These are phyloP conservation scores for Kodamaea alishanica DNA, from an alignment of 1,139 yeast genomes.

Conservation along the genomic window DNA sequence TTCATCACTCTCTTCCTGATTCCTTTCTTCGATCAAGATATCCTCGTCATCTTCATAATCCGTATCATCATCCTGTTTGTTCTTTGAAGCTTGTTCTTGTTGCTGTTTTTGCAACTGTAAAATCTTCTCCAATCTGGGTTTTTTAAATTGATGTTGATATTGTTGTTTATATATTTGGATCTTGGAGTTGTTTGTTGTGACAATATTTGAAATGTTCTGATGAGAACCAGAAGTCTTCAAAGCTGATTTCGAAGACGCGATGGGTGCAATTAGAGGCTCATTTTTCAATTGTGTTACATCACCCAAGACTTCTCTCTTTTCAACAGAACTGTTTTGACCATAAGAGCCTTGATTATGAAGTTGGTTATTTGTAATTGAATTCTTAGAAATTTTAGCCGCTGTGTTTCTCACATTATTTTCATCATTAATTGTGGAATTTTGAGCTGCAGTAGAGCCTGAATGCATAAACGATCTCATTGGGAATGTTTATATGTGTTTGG, in stretches of 20 bases:
- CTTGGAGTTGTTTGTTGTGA: conserved; percentile 14
- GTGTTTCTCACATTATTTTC: background rate
- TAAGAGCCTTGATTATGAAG: background rate
- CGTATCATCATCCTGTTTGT: conserved; percentile 9
- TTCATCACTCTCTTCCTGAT: conserved; percentile 11
- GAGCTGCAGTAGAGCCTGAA: background rate
- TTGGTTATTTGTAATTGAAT: background rate
- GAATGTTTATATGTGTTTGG: no score
- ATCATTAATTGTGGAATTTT: conserved; percentile 1
- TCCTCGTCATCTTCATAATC: conserved; percentile 8
- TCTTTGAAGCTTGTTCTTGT: conserved; percentile 3
- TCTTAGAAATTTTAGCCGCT: no score
- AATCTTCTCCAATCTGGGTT: conserved; percentile 21
- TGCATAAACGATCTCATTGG: no score
- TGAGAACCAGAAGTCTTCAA: conserved; percentile 3
- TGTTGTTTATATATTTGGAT: conserved; percentile 21
- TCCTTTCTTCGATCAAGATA: conserved; percentile 4
- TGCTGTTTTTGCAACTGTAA: conserved; percentile 5
- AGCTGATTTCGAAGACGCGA: conserved; percentile 1
- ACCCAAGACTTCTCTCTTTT: conserved; percentile 27
- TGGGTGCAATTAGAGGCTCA: conserved; percentile 4
- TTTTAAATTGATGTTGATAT: conserved; percentile 20
- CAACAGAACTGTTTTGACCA: background rate
- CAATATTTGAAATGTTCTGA: conserved; percentile 10
- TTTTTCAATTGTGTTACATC: conserved; percentile 26